Base-by-base conservation (phyloP, 1,139 yeast species). In the Torulaspora pretoriensis region DNA sequence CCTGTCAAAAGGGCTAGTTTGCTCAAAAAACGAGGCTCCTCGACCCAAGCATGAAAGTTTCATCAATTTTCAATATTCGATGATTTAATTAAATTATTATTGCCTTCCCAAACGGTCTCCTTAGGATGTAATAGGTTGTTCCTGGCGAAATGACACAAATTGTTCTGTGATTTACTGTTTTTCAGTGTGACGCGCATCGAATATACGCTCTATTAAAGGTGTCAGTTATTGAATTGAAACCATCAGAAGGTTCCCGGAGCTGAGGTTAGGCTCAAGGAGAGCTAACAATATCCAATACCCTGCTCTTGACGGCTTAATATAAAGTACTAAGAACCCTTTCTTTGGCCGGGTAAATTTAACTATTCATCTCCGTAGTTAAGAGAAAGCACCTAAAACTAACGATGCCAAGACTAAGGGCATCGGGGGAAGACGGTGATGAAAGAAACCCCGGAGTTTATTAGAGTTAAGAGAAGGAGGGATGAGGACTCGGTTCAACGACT, bases 401-500 rank as follows among this genome's bases (percentile, higher is more conserved):
- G 10, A 23, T 27, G 3, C 25, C 23, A 10, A 3, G n/a, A n/a
- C 5, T 32, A 19, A 26, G 22, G 10, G 8, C 9, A 25, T 25
- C 22, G 6, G 10, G 10, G 28, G 30, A 16, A 4, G 16, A 8
- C n/a, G 38, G 24, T 33, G 19, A 45, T 46, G 45, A 34, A 17
- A 13, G 46, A 47, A n/a, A 43, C 55, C 19, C 90, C 89, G 2
- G 73, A 73, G 46, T 72, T 84, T 14, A 79, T 89, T 41, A 74
- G 96, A 48, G 83, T 90, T 63, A 90, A 90, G 67, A 74, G 97
- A 51, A 83, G 84, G 60, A 74, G 96, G 49, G 81, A 80, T 45
- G 94, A 87, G 58, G 96, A 86, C 53, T 95, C 96, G 1, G 72
- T 90, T 19, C 88, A 85, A 55, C 95, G 96, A 0, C 72, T 90